A percentile compares a stretch with the other conserved stretches of the same genome.
These are phyloP conservation scores for Incumbomyces delicatus DNA, from an alignment of 2,329 filamentous ascomycete genomes.

Conservation along the genomic window DNA sequence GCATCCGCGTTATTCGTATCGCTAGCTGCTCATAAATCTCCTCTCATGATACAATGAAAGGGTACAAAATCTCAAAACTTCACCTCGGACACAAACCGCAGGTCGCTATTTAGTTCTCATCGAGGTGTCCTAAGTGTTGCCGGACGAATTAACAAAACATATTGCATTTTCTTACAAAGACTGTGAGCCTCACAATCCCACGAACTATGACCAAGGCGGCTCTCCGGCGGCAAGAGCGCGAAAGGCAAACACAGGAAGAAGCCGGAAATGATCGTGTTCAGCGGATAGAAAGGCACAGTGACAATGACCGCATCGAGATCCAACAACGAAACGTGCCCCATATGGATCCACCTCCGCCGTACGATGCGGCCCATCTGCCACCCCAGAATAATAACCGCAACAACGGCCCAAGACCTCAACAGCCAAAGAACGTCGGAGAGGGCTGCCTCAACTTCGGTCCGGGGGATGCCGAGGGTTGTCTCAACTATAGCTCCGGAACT, in stretches of 20 bases:
- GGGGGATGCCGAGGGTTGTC: background rate
- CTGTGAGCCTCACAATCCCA: too few relatives aligned
- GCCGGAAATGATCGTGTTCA: background rate
- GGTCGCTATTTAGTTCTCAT: background rate
- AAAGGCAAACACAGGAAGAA: background rate
- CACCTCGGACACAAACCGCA: too few relatives aligned
- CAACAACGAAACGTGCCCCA: background rate
- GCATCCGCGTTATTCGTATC: background rate
- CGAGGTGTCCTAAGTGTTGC: background rate
- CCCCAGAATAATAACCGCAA: background rate
- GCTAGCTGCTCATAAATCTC: too few relatives aligned
- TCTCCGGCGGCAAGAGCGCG: slow-evolving; percentile 4
- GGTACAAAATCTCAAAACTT: too few relatives aligned
- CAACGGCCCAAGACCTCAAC: background rate
- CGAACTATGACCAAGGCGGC: slow-evolving; percentile 4
- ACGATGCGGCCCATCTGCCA: slow-evolving; percentile 5
- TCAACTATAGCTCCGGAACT: slow-evolving; percentile 1
- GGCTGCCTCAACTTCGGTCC: background rate
- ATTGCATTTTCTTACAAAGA: too few relatives aligned
- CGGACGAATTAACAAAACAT: too few relatives aligned
- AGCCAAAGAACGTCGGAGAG: background rate
- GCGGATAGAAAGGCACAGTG: background rate
- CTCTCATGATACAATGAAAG: too few relatives aligned
- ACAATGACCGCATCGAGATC: background rate
- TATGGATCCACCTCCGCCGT: slow-evolving; percentile 5